A percentile compares a stretch with the other conserved stretches of the same genome.
phyloP scores from a whole-genome alignment of 352 stramenopile genomes.

The Globisporangium sylvaticum region DNA sequence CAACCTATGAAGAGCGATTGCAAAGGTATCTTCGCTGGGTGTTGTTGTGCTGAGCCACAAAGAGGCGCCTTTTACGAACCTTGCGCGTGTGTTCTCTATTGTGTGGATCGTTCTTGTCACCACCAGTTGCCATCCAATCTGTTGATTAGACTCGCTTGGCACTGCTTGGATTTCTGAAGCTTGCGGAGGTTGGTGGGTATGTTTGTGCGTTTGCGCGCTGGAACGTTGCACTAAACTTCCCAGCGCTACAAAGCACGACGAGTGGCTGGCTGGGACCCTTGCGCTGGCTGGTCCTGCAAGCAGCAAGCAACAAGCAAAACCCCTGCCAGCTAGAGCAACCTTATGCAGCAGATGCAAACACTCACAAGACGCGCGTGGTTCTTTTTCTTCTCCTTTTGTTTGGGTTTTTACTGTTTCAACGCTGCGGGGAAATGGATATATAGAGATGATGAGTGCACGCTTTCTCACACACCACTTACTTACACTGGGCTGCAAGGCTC shows the following conservation, averaged over 20 bases:
- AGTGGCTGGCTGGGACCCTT: not conserved
- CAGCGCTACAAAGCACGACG: not conserved
- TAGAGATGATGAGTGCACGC: conserved; percentile 4
- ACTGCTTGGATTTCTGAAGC: not conserved
- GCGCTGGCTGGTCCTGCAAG: not conserved
- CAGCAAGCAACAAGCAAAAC: not conserved
- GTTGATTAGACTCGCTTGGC: not conserved
- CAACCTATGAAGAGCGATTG: too few species aligned
- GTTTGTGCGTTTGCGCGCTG: not conserved
- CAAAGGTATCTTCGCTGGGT: too few species aligned
- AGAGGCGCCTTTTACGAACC: too few species aligned
- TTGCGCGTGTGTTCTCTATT: too few species aligned
- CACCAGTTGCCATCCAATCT: not conserved
- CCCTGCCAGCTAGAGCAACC: too few species aligned
- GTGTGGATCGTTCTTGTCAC: not conserved
- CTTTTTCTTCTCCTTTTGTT: conserved; percentile 2
- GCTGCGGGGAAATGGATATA: conserved; percentile 6
- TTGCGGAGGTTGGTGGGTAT: not conserved
- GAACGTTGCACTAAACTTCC: conserved; percentile 6
- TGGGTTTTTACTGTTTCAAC: conserved; percentile 6
- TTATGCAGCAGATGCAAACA: not conserved
- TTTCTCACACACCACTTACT: not conserved
- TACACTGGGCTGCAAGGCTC: not conserved
- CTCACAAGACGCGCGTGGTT: not conserved
- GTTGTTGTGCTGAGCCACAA: too few species aligned